Conservation (phyloP, 2,329 filamentous ascomycete species). For the Phoma sp. region DNA sequence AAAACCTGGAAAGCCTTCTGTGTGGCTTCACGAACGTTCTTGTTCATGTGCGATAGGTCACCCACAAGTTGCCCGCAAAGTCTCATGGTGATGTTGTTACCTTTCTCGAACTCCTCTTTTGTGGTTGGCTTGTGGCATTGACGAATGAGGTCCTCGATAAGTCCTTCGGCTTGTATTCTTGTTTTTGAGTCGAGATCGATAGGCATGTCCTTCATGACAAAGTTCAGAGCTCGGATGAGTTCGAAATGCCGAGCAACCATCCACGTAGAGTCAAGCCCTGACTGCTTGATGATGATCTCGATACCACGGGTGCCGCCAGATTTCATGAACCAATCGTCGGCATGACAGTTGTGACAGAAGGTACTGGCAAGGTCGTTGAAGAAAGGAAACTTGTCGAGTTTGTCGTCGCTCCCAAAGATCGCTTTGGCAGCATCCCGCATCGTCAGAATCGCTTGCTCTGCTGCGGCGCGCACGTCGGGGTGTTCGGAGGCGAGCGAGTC, state of each 20-base stretch:
- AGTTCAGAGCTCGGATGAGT: conserved; percentile 88
- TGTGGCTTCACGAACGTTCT: conserved; percentile 87
- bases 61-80: conserved; percentile 85
- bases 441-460: conserved; percentile 76
- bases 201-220: conserved; percentile 98
- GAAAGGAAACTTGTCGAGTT: conserved; percentile 79
- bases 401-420: conserved; percentile 77
- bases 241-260: conserved; percentile 82
- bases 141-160: conserved; percentile 78
- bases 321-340: conserved; percentile 99
- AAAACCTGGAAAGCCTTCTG: conserved; percentile 82
- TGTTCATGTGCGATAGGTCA: conserved; percentile 95
- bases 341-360: conserved; percentile 94
- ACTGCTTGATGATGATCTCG: conserved; percentile 80
- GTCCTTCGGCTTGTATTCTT: conserved; percentile 79
- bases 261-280: conserved; percentile 86
- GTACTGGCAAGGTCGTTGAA: conserved; percentile 82
- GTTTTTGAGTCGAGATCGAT: conserved; percentile 91
- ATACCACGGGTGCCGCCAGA: conserved; percentile 91
- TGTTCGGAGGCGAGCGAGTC: conserved; percentile 90
- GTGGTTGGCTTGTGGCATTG: conserved; percentile 79
- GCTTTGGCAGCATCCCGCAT: conserved; percentile 77
- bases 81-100: conserved; percentile 70
- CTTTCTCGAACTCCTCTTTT: conserved; percentile 77
- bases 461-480: conserved; percentile 78